Evolutionary conservation across 371 early-diverging fungal genomes (phyloP), one percentile per base, ranked within the genome.

Genomic region (Haplosporangium sp.): DNA sequence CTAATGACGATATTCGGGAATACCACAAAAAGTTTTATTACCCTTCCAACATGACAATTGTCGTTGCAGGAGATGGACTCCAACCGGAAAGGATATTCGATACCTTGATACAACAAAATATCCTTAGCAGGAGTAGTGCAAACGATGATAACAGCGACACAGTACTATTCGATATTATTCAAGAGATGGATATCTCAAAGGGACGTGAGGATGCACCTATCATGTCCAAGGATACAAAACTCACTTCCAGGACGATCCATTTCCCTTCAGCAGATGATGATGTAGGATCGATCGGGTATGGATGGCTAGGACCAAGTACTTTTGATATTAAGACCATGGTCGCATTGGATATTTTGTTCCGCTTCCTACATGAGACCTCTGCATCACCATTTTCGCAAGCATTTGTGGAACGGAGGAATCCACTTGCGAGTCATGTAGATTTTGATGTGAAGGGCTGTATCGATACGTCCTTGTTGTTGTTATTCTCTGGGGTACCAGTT

Each of bases 1-100:
- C 85, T 44, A 94, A 92, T 67, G 76, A 88, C 15, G 88, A 92
- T 55, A 92, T 95, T 66, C 83, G 84, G n/a, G 85, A 75, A 27
- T 95, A 94, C 81, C 95, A 95, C 77, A 61, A 71, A 52, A 67
- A 82, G 47, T 92, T 85, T 68, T 95, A 95, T 66, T 84, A 86
- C 48, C 83, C 89, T n/a, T 87, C 88, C 61, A 90, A 90, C 63
- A 63, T 90, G 58, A 88, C 92, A 0, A 83, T 91, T 11, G 83
- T 95, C 2, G 72, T 94, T 50, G 77, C 85, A 9, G 91, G 92
- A 52, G 89, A 90, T 38, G 68, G 78, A 20, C 62, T 91, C 8
- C 84, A 88, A 48, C 84, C 74, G 1, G 69, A 69, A 4, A 61
- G 61, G 34, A 72, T 90, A 34, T 87, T 90, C 52, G 65, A 82